A percentile compares a stretch with the other conserved stretches of the same genome.
Conservation (phyloP, 2,329 filamentous ascomycete genomes). For the Colletotrichum agaves region DNA sequence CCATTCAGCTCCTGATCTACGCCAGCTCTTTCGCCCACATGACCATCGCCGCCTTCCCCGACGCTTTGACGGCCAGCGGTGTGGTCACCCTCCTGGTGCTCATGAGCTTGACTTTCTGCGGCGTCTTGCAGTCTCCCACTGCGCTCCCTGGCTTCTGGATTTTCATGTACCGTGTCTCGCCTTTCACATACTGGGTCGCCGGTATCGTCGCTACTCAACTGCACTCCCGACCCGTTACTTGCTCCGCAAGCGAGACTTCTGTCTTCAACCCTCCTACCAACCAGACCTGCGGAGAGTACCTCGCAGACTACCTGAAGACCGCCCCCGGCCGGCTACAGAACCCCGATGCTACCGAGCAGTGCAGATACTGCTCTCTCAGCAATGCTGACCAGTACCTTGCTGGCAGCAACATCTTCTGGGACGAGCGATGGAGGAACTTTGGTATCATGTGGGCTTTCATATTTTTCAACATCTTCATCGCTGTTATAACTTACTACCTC, state of each 20-base stretch:
- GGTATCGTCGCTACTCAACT: conserved; percentile 76
- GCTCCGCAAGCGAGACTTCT: conserved; percentile 66
- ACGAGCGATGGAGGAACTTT: conserved; percentile 74
- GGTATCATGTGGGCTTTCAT: conserved; percentile 77
- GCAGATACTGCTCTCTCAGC: conserved; percentile 73
- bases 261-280: conserved; percentile 72
- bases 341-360: conserved; percentile 63
- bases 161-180: conserved; percentile 78
- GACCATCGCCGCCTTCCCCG: conserved; percentile 75
- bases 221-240: conserved; percentile 62
- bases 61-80: conserved; percentile 74
- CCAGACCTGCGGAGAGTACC: conserved; percentile 72
- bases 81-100: conserved; percentile 70
- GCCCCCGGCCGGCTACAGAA: conserved; percentile 72
- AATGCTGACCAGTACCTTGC: conserved; percentile 71
- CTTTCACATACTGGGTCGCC: conserved; percentile 75
- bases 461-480: conserved; percentile 69
- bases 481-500: conserved; percentile 71
- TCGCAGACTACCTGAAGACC: conserved; percentile 62
- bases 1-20: conserved; percentile 75
- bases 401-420: conserved; percentile 58
- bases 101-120: conserved; percentile 70
- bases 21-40: conserved; percentile 79
- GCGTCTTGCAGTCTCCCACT: conserved; percentile 69
- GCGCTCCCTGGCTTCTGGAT: conserved; percentile 78